Evolutionary conservation across 176 grass and related monocot species (phyloP), one percentile per base, ranked within the genome.

Genomic region (Bothriochloa decipiens): DNA sequence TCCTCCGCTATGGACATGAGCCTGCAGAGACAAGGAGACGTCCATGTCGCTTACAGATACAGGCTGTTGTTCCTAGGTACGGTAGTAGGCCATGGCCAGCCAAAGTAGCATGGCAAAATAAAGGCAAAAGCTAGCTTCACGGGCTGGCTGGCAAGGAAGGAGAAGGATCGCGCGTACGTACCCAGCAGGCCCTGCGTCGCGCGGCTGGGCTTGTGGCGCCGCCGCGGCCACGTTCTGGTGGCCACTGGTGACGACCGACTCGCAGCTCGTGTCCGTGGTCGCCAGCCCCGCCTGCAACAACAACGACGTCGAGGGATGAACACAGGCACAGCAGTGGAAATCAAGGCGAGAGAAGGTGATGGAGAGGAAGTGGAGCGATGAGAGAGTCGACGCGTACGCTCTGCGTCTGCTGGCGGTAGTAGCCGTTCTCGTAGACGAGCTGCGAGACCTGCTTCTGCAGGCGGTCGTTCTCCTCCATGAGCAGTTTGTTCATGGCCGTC

Each of bases 381-480:
- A 16, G 22, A 25, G 14, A 8, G 67, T 32, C 0, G 5, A 16
- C 65, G 26, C 84, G 68, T 81, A 92, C 90, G 86, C 64, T 86
- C 58, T 87, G 84, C 32, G 85, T 81, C 71, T 90, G 90, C 49
- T 92, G 90, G 58, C 93, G 85, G 75, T 90, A 95, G 93, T 86
- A 92, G 2, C 88, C 82, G 78, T 95, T 92, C 76, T 95, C 83
- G 78, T 86, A 92, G 41, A 95, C 88, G 58, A 95, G 91, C 36
- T 88, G 88, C 6, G 93, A 84, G 36, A 92, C 93, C 90, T 95
- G 93, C 88, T 95, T 95, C 90, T 95, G 93, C 20, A 95, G 89
- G 46, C 93, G 93, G 68, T 90, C 90, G 66, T 95, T 95, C 88
- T 95, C 93, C 88, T 95, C 93, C 93, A 95, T 92, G 86, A 95